Base-by-base conservation (phyloP, 2,329 filamentous ascomycete genomes). In the Monosporascus sp. region DNA sequence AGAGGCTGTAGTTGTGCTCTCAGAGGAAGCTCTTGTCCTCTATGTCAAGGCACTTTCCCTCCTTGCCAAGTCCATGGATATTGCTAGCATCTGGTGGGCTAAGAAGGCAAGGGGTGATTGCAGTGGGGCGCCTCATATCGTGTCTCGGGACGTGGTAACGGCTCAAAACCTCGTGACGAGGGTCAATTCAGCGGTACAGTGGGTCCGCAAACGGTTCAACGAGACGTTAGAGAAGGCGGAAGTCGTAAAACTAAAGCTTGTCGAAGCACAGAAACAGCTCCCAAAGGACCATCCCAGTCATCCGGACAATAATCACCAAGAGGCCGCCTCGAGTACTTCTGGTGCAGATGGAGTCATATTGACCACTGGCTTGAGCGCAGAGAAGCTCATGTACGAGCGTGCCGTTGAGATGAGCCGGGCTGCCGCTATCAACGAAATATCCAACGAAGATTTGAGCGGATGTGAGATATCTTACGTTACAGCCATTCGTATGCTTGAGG, bases 321-420 rank as follows among this genome's bases (percentile, higher is more conserved):
- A 82, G 20, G 81, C 80, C 2, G 75, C 77, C 36, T 75, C 81
- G 3, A 78, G 80, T 15, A 81, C 79, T n/a, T 81, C 83, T 3
- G 86, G 87, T 17, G 80, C 83, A 2, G 90, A 94, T 56, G 87
- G 89, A 50, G 90, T 97, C 25, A 82, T 88, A 48, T 79, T 99
- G 25, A 96, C 89, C 15, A 85, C 89, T 2, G 94, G 93, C 1
- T 86, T 97, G 52, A 97, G 91, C 22, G 94, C 94, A 0, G 94
- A 97, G 74, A 96, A 92, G 72, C 77, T 99, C 46, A 97, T 99
- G 91, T 99, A 97, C 67, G 94, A 99, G 62, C 89, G 94, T 47
- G 94, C 94, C 0, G 76, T 97, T 22, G 94, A 99, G 69, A 97
- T 99, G 94, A 97, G 91, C 68, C 85, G 91, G 50, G 85, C 89